Base-by-base conservation (phyloP, 192 early-diverging fungal genomes). In the Backusella psychrophila region DNA sequence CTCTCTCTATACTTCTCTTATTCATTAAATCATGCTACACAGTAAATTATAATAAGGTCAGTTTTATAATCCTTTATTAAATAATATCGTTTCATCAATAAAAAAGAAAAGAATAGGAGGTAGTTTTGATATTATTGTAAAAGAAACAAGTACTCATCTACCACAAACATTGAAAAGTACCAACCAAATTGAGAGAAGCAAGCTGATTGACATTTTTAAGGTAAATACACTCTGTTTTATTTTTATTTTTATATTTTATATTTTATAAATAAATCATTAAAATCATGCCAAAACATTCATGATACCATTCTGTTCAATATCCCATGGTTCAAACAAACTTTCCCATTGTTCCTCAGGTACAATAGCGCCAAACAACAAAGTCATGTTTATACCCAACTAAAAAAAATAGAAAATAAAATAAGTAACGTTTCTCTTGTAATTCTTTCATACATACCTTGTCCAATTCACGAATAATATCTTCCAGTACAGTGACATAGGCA, bases 401-500 rank as follows among this genome's bases (percentile, higher is more conserved):
- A 52, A 5, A 46, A 35, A 36, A 34, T 23, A 71, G 36, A 68
- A 44, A 44, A 44, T 44, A 44, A 8, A 2, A 59, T 26, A 0
- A 59, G 19, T 9, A 59, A 21, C 3, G 11, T 63, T 63, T 63
- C 26, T 26, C 23, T 14, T 23, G 11, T 59, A 23, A 52, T 52
- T 53, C 6, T 21, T 63, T 26, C 29, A 23, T 9, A 23, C 21
- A 23, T 82, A 78, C 81, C 67, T 84, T 88, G 11, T 90, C 88
- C 82, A 96, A 83, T 82, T 94, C 94, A 4, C 87, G 85, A 35
- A 96, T 91, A 11, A 96, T 82, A 78, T 94, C 92, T 69, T 91
- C 92, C 78, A 91, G 89, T 56, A 93, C 87, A 38, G 91, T 83
- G 1, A 90, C 90, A 71, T 92, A 93, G 7, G 91, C 91, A 75